These are phyloP conservation scores for Musa balbisiana DNA, from an alignment of 202 grass and related monocot genomes.

Conservation along the genomic window DNA sequence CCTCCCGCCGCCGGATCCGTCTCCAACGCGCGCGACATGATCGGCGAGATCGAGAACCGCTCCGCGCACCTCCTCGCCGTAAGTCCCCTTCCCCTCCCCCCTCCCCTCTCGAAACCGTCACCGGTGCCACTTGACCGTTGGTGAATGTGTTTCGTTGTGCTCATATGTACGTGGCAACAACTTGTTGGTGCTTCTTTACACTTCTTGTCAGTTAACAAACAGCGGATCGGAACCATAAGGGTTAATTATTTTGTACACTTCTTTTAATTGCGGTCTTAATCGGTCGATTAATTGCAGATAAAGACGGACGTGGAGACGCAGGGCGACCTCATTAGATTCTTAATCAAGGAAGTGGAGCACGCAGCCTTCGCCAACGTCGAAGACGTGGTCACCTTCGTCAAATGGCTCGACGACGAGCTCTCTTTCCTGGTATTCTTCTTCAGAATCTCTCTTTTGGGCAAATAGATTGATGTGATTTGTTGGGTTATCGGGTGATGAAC, in stretches of 20 bases:
- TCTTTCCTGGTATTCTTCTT: constrained; percentile 54
- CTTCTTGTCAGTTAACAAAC: no score
- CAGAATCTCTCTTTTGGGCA: neutral
- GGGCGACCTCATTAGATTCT: constrained; percentile 71
- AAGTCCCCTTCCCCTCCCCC: constrained; percentile 14
- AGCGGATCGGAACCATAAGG: neutral
- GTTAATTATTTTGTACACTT: neutral
- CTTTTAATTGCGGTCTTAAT: neutral
- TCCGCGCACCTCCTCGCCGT: constrained; percentile 81
- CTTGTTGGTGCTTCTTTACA: no score
- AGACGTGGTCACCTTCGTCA: constrained; percentile 86
- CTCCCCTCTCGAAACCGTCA: no score
- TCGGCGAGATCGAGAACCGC: constrained; percentile 88
- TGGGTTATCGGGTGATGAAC: no score
- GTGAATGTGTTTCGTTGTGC: no score
- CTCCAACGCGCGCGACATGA: constrained; percentile 65
- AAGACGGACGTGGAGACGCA: constrained; percentile 83
- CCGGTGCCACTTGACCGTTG: no score
- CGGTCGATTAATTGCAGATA: constrained; percentile 39
- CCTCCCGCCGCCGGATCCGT: no score
- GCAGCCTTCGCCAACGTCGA: constrained; percentile 60
- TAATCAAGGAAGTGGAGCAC: constrained; percentile 83
- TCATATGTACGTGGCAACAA: no score
- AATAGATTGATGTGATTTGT: neutral
- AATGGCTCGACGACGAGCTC: constrained; percentile 97